These are phyloP conservation scores for Groenewaldozyma salmanticensis DNA, from an alignment of 805 yeast species.

Conservation along the genomic window DNA sequence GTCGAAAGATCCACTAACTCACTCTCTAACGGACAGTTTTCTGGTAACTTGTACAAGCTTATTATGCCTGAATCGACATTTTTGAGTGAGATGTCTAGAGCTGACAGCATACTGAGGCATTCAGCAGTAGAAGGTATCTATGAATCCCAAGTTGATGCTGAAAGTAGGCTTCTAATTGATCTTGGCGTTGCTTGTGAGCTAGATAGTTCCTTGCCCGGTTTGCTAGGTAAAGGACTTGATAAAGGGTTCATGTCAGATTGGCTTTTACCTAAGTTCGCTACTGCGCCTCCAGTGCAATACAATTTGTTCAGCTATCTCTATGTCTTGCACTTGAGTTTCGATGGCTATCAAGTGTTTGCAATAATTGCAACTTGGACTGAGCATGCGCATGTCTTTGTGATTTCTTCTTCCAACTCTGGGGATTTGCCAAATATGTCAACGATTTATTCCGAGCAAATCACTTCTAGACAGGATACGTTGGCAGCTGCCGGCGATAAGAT, in stretches of 20 bases:
- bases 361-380: slow-evolving; percentile 56
- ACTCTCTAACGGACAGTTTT: slow-evolving; percentile 57
- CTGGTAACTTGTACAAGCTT: slow-evolving; percentile 45
- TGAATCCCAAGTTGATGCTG: slow-evolving; percentile 59
- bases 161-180: slow-evolving; percentile 68
- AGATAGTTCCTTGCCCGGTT: slow-evolving; percentile 64
- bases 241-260: slow-evolving; percentile 68
- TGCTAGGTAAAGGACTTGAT: slow-evolving; percentile 76
- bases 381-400: slow-evolving; percentile 41
- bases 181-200: slow-evolving; percentile 67
- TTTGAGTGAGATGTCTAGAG: slow-evolving; percentile 43
- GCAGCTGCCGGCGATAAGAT: slow-evolving; percentile 19
- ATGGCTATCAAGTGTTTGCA: slow-evolving; percentile 66
- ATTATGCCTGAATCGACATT: slow-evolving; percentile 59
- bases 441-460: slow-evolving; percentile 9
- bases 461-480: neutral
- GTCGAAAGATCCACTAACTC: slow-evolving; percentile 50
- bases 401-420: slow-evolving; percentile 68
- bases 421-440: slow-evolving; percentile 47
- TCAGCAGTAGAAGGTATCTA: slow-evolving; percentile 57
- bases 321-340: slow-evolving; percentile 57
- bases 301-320: slow-evolving; percentile 44
- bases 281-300: slow-evolving; percentile 37
- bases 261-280: slow-evolving; percentile 17
- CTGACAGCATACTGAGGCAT: slow-evolving; percentile 56